A percentile compares a stretch with the other conserved stretches of the same genome.
Evolutionary conservation across 495 filamentous ascomycete species (phyloP).

Genomic region (Daldinia decipiens): DNA sequence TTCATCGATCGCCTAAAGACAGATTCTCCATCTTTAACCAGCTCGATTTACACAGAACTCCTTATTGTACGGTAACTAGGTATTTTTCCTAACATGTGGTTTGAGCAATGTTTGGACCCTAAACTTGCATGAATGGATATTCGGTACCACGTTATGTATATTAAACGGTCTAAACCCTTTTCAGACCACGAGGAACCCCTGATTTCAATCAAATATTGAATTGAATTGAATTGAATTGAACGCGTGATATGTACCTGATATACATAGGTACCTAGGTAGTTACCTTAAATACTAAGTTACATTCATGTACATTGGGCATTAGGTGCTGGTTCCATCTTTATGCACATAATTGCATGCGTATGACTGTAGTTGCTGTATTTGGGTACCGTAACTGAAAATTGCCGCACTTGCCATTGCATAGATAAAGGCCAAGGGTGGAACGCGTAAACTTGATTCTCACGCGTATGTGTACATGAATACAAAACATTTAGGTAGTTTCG

Average conservation of each 20-base stretch:
- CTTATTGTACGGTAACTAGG: background rate
- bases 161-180: background rate
- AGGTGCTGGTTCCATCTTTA: background rate
- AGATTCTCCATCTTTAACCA: no score
- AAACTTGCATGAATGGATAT: slow-evolving; percentile 1
- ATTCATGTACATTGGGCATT: background rate
- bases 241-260: no score
- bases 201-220: slow-evolving; percentile 17
- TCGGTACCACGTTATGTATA: background rate
- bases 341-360: no score
- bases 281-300: background rate
- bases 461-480: background rate
- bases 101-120: background rate
- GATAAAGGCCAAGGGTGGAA: slow-evolving; percentile 3
- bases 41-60: no score
- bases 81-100: background rate
- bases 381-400: slow-evolving; percentile 10
- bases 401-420: slow-evolving; percentile 32
- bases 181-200: slow-evolving; percentile 30
- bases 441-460: slow-evolving; percentile 27
- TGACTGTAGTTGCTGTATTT: no score
- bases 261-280: background rate
- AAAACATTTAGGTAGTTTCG: background rate
- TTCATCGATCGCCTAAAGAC: no score
- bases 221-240: no score